phyloP scores from a whole-genome alignment of 179 eudicot species.

The Sideroxylon spinosum region DNA sequence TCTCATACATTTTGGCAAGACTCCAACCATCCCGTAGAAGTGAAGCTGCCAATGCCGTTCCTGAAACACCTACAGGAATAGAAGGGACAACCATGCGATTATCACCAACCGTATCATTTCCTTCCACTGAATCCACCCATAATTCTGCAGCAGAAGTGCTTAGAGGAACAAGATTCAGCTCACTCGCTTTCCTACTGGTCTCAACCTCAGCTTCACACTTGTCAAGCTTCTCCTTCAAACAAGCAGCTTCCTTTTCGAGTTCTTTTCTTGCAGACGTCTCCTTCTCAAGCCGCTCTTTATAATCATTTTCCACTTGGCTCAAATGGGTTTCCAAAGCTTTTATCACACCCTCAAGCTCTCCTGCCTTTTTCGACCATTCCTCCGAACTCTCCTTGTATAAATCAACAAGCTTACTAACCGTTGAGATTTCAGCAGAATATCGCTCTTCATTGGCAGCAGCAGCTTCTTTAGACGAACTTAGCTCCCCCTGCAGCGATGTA shows the following conservation, averaged over 20 bases:
- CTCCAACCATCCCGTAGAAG: slow-evolving; percentile 98
- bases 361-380: slow-evolving; percentile 97
- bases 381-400: slow-evolving; percentile 93
- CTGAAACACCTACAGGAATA: slow-evolving; percentile 84
- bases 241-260: slow-evolving; percentile 41
- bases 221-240: slow-evolving; percentile 73
- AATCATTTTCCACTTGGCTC: slow-evolving; percentile 76
- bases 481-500: slow-evolving; percentile 58
- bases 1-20: slow-evolving; percentile 80
- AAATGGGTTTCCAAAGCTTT: slow-evolving; percentile 91
- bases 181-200: slow-evolving; percentile 53
- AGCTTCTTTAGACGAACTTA: slow-evolving; percentile 59
- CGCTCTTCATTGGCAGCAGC: slow-evolving; percentile 70
- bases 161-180: slow-evolving; percentile 53
- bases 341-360: slow-evolving; percentile 95
- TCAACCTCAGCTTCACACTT: slow-evolving; percentile 72
- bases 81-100: slow-evolving; percentile 58
- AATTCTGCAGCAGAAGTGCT: slow-evolving; percentile 41
- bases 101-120: slow-evolving; percentile 28
- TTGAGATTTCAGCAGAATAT: slow-evolving; percentile 58
- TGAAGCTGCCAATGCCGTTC: slow-evolving; percentile 94
- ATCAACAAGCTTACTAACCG: slow-evolving; percentile 76
- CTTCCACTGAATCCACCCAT: slow-evolving; percentile 33
- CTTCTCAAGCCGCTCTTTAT: slow-evolving; percentile 77
- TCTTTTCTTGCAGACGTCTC: slow-evolving; percentile 59